A percentile compares a stretch with the other conserved stretches of the same genome.
Conservation (phyloP, 2,329 filamentous ascomycete genomes). For the Pseudocercospora fuligena region DNA sequence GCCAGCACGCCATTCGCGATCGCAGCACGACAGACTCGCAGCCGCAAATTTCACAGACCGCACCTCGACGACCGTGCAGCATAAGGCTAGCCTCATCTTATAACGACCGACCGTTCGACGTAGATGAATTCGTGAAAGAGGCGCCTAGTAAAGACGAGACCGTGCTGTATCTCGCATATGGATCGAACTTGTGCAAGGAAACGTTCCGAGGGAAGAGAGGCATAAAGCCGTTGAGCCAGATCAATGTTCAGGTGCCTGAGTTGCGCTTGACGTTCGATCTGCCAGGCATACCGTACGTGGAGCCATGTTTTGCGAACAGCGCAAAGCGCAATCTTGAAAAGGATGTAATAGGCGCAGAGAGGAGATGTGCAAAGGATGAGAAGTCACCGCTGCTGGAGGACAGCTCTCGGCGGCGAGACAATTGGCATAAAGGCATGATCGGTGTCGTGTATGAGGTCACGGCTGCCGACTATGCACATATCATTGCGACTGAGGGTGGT, state of each 20-base stretch:
- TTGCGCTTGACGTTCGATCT: slow-evolving; percentile 83
- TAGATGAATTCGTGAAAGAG: slow-evolving; percentile 29
- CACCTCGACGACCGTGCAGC: slow-evolving; percentile 19
- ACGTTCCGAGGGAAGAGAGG: slow-evolving; percentile 79
- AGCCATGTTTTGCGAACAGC: slow-evolving; percentile 92
- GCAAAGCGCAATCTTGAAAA: slow-evolving; percentile 58
- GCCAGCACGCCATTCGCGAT: slow-evolving; percentile 27
- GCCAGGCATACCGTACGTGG: slow-evolving; percentile 80
- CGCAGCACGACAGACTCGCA: slow-evolving; percentile 8
- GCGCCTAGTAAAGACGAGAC: slow-evolving; percentile 29
- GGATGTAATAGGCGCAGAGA: slow-evolving; percentile 24
- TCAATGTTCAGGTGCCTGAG: slow-evolving; percentile 81
- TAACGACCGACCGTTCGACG: slow-evolving; percentile 25
- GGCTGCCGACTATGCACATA: slow-evolving; percentile 76
- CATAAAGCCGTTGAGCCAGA: slow-evolving; percentile 78
- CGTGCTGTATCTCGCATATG: slow-evolving; percentile 68
- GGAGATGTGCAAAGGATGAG: slow-evolving; percentile 34
- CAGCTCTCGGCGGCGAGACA: slow-evolving; percentile 52
- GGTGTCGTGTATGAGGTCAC: slow-evolving; percentile 97
- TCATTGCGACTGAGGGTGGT: slow-evolving; percentile 89
- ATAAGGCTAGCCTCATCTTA: slow-evolving; percentile 29
- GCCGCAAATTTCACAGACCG: slow-evolving; percentile 5
- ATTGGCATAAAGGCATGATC: slow-evolving; percentile 77
- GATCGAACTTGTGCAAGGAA: slow-evolving; percentile 81
- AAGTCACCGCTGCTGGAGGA: slow-evolving; percentile 40